Evolutionary conservation across 176 grass and related monocot species (phyloP).

Genomic region (Avena atlantica): DNA sequence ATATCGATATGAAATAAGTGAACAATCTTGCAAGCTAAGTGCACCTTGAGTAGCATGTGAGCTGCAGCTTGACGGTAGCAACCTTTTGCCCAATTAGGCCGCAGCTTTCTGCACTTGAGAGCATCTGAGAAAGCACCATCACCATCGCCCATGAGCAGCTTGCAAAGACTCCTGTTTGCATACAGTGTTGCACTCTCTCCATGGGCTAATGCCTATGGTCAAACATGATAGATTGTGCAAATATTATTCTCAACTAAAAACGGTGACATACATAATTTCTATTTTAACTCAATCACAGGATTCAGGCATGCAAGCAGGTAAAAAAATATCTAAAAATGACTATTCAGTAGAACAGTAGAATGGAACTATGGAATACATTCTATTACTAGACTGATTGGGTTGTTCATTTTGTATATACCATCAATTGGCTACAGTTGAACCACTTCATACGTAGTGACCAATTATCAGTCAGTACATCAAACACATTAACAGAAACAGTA

Average conservation of each 20-base stretch:
- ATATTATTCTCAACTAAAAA: slow-evolving; percentile 8
- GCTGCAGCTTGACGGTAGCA: slow-evolving; percentile 32
- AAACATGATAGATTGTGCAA: not conserved
- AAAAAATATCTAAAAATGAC: not conserved
- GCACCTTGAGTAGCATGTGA: slow-evolving; percentile 37
- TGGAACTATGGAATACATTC: not conserved
- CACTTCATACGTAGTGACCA: not conserved
- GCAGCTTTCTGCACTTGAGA: slow-evolving; percentile 38
- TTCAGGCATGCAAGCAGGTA: not conserved
- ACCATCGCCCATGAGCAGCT: slow-evolving; percentile 50
- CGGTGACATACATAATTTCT: too few species aligned
- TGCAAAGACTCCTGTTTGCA: slow-evolving; percentile 61
- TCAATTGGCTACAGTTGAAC: not conserved
- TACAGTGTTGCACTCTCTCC: slow-evolving; percentile 35
- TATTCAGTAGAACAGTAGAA: not conserved
- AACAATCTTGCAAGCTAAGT: not conserved
- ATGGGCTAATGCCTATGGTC: slow-evolving; percentile 22
- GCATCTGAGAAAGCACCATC: slow-evolving; percentile 48
- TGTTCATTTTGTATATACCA: not conserved
- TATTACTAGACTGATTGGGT: not conserved
- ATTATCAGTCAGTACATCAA: not conserved
- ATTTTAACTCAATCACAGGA: not conserved
- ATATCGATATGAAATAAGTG: not conserved
- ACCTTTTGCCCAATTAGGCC: slow-evolving; percentile 35
- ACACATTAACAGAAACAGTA: not conserved